Conservation (phyloP, 176 grass and related monocot species). For the Ensete ventricosum region DNA sequence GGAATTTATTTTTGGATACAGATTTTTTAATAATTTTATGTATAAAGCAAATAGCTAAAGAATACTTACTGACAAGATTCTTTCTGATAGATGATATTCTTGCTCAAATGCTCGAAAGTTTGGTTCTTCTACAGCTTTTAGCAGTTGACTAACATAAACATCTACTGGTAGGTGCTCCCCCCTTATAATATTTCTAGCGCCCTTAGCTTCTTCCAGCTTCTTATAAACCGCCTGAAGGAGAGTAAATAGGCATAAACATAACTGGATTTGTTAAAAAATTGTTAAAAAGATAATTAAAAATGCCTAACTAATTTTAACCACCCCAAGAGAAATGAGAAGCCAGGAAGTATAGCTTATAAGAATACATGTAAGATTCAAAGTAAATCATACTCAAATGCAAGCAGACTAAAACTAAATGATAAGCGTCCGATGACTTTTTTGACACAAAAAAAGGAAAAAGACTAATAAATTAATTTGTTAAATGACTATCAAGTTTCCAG, state of each 20-base stretch:
- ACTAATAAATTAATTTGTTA: background rate
- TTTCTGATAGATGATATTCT: constrained; percentile 43
- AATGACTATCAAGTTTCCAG: no score
- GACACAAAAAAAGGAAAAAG: background rate
- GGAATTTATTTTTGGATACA: background rate
- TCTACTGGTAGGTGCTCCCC: constrained; percentile 27
- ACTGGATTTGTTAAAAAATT: background rate
- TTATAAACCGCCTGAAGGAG: constrained; percentile 31
- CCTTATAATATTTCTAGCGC: constrained; percentile 14
- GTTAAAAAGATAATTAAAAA: background rate
- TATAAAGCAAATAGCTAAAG: background rate
- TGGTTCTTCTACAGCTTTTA: constrained; percentile 23
- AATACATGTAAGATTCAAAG: background rate
- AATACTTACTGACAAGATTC: constrained; percentile 33
- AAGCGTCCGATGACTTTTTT: background rate
- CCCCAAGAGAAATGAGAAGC: background rate
- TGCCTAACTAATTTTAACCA: background rate
- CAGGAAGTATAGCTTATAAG: background rate
- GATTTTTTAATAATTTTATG: background rate
- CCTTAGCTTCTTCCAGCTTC: constrained; percentile 29
- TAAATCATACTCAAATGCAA: background rate
- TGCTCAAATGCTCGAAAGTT: constrained; percentile 35
- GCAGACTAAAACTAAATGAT: background rate
- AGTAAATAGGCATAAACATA: background rate
- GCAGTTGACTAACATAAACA: constrained; percentile 33